Evolutionary conservation across 2,329 filamentous ascomycete species (phyloP).

Genomic region (Graphium sp.): DNA sequence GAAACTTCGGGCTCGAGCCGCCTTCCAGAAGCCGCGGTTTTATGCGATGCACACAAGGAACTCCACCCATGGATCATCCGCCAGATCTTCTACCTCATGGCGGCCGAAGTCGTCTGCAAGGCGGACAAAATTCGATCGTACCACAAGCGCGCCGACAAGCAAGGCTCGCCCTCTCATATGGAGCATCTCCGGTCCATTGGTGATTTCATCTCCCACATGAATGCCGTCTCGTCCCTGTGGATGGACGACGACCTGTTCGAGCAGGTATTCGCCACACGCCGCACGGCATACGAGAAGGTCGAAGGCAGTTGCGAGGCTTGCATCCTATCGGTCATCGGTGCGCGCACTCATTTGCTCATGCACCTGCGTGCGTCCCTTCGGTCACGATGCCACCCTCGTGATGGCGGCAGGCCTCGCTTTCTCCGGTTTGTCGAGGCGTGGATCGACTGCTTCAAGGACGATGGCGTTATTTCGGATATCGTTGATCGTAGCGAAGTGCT

Average conservation of each 20-base stretch:
- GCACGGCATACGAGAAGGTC: constrained; percentile 11
- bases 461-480: neutral
- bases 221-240: constrained; percentile 19
- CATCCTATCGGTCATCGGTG: constrained; percentile 29
- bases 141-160: constrained; percentile 3
- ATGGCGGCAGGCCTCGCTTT: constrained; percentile 21
- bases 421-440: constrained; percentile 23
- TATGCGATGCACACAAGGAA: constrained; percentile 21
- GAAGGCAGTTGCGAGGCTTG: constrained; percentile 32
- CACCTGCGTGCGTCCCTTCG: constrained; percentile 27
- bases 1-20: constrained; percentile 8
- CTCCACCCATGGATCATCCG: constrained; percentile 26
- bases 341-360: constrained; percentile 19
- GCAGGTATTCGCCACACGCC: constrained; percentile 15
- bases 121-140: constrained; percentile 12
- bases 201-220: constrained; percentile 14
- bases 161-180: constrained; percentile 11
- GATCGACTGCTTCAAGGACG: constrained; percentile 16
- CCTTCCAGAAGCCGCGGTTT: constrained; percentile 13
- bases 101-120: constrained; percentile 20
- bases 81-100: constrained; percentile 22
- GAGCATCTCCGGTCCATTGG: too few relatives aligned
- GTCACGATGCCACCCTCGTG: constrained; percentile 12
- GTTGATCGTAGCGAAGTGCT: constrained; percentile 1
- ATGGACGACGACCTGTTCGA: constrained; percentile 17